Conservation (phyloP, 1,139 yeast genomes). For the Lodderomyces elongisporus region DNA sequence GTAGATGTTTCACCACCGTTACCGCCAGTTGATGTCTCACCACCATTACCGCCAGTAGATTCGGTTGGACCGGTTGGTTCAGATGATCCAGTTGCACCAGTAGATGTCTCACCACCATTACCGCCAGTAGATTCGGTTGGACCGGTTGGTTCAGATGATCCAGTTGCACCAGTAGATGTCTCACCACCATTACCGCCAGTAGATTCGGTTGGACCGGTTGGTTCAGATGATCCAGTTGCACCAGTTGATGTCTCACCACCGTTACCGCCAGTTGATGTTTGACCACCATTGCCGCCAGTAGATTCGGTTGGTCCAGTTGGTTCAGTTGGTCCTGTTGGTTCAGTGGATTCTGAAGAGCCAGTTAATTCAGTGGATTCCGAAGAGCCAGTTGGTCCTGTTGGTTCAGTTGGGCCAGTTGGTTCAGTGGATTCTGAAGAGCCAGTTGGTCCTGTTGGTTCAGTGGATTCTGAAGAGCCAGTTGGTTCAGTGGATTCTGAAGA, state of each 20-base stretch:
- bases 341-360: too few relatives aligned
- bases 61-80: neutral
- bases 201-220: neutral
- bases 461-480: too few relatives aligned
- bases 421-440: too few relatives aligned
- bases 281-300: neutral
- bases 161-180: neutral
- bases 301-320: neutral
- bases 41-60: neutral
- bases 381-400: too few relatives aligned
- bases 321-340: too few relatives aligned
- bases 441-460: too few relatives aligned
- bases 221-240: too few relatives aligned
- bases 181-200: neutral
- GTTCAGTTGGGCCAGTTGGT: too few relatives aligned
- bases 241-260: neutral
- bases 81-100: neutral
- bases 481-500: too few relatives aligned
- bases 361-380: too few relatives aligned
- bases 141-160: neutral
- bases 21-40: neutral
- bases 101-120: neutral
- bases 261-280: neutral
- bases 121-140: neutral
- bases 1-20: neutral